phyloP scores from a whole-genome alignment of 2,329 filamentous ascomycete genomes.

The Penicillium psychrosexuale region DNA sequence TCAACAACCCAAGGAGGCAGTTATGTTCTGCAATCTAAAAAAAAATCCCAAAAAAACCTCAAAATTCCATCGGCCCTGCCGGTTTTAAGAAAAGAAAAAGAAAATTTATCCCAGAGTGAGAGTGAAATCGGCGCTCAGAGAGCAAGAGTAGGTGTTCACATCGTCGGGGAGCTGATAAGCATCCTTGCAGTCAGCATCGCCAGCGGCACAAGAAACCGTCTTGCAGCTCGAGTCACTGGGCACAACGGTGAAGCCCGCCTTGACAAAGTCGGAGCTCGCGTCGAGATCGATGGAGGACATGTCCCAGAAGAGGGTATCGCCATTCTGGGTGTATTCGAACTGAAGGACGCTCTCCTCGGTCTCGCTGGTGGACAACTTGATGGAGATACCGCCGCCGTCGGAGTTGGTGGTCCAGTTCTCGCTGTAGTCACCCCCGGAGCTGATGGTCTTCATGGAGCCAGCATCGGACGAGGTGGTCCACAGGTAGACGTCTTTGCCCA shows the following conservation, averaged over 20 bases:
- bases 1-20: neutral
- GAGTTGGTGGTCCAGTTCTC: conserved; percentile 31
- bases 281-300: conserved; percentile 38
- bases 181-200: conserved; percentile 31
- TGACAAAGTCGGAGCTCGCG: conserved; percentile 30
- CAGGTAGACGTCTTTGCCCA: conserved; percentile 29
- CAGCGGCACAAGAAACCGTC: conserved; percentile 30
- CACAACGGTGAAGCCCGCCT: conserved; percentile 30
- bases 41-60: neutral
- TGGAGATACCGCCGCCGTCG: conserved; percentile 36
- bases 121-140: conserved; percentile 24
- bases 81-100: conserved; percentile 2
- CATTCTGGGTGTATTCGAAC: conserved; percentile 36
- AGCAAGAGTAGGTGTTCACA: conserved; percentile 35
- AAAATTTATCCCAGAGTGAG: conserved; percentile 32
- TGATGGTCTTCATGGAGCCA: conserved; percentile 27
- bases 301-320: conserved; percentile 37
- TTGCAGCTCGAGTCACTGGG: conserved; percentile 31
- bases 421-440: conserved; percentile 24
- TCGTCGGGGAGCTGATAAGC: conserved; percentile 38
- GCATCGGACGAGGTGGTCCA: conserved; percentile 31
- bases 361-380: conserved; percentile 32
- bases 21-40: neutral
- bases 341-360: conserved; percentile 19
- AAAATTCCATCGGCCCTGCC: conserved; percentile 11